Conservation (phyloP, 1,284 basidiomycete species). For the Fereydounia khargensis region DNA sequence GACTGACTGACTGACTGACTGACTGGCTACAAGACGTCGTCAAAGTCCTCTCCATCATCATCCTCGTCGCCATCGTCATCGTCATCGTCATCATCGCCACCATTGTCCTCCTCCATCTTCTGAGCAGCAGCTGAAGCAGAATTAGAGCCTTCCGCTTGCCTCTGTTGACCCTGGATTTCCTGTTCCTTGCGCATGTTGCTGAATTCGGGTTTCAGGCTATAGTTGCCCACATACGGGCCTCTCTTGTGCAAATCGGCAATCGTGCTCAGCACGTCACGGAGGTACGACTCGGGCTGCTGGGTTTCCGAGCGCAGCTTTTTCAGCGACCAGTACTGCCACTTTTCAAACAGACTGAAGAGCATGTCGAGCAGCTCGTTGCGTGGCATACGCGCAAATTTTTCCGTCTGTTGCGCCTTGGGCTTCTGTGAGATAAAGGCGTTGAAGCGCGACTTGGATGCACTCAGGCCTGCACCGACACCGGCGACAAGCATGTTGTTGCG, state of each 20-base stretch:
- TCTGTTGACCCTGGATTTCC: slow-evolving; percentile 5
- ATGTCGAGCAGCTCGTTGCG: slow-evolving; percentile 82
- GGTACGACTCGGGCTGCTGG: slow-evolving; percentile 85
- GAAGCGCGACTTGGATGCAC: slow-evolving; percentile 25
- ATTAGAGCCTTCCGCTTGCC: slow-evolving; percentile 1
- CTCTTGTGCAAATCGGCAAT: slow-evolving; percentile 78
- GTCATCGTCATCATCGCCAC: slow-evolving; percentile 21
- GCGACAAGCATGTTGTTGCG: slow-evolving; percentile 57
- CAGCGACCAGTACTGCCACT: slow-evolving; percentile 79
- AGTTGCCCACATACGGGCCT: slow-evolving; percentile 65
- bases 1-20: no score
- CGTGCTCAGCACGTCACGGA: slow-evolving; percentile 79
- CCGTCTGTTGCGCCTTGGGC: slow-evolving; percentile 61
- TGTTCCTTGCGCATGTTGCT: slow-evolving; percentile 8
- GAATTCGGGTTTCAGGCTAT: slow-evolving; percentile 54
- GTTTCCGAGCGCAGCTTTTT: slow-evolving; percentile 75
- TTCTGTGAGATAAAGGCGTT: slow-evolving; percentile 22
- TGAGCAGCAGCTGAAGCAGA: not conserved
- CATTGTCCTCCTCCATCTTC: slow-evolving; percentile 12
- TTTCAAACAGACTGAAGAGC: slow-evolving; percentile 76
- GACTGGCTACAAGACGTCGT: slow-evolving; percentile 15
- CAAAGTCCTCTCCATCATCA: slow-evolving; percentile 24
- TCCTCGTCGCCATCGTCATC: slow-evolving; percentile 17
- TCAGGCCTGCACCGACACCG: slow-evolving; percentile 41
- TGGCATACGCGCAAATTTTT: slow-evolving; percentile 85